phyloP scores from a whole-genome alignment of 768 basidiomycete species.

The Rhodotorula taiwanensis region DNA sequence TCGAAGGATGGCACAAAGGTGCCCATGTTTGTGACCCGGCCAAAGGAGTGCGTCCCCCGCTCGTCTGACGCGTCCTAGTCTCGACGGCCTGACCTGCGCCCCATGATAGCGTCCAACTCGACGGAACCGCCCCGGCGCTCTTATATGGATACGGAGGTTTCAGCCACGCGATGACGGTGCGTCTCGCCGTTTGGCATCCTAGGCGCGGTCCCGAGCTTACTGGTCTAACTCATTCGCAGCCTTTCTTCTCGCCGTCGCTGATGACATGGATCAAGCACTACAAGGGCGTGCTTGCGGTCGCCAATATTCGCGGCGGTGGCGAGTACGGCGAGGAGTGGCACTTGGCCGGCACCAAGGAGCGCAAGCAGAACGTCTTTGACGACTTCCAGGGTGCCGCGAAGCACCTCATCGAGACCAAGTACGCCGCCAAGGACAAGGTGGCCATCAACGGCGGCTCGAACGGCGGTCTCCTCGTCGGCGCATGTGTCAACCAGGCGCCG shows the following conservation, averaged over 20 bases:
- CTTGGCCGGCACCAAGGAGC: slow-evolving; percentile 60
- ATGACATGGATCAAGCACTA: slow-evolving; percentile 69
- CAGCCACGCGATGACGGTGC: slow-evolving; percentile 53
- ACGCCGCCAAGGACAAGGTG: slow-evolving; percentile 62
- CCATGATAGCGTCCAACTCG: slow-evolving; percentile 39
- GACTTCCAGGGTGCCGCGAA: slow-evolving; percentile 58
- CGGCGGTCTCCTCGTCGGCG: slow-evolving; percentile 77
- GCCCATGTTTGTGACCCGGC: slow-evolving; percentile 78
- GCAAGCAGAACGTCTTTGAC: slow-evolving; percentile 60
- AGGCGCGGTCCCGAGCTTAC: too few species aligned
- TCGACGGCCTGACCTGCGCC: not conserved
- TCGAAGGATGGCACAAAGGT: slow-evolving; percentile 72
- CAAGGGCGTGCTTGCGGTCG: slow-evolving; percentile 57
- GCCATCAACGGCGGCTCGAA: slow-evolving; percentile 74
- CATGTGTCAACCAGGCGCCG: slow-evolving; percentile 72
- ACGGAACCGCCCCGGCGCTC: slow-evolving; percentile 68
- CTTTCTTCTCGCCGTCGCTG: slow-evolving; percentile 63
- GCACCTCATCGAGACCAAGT: slow-evolving; percentile 65
- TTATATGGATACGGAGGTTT: slow-evolving; percentile 74
- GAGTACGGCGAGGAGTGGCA: slow-evolving; percentile 80
- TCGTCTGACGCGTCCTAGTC: too few species aligned
- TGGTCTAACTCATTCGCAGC: slow-evolving; percentile 41
- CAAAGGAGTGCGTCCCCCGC: slow-evolving; percentile 51
- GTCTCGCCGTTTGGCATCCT: too few species aligned
- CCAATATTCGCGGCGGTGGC: slow-evolving; percentile 58